phyloP scores from a whole-genome alignment of 2,329 filamentous ascomycete genomes.

The Hymenoscyphus scutula region DNA sequence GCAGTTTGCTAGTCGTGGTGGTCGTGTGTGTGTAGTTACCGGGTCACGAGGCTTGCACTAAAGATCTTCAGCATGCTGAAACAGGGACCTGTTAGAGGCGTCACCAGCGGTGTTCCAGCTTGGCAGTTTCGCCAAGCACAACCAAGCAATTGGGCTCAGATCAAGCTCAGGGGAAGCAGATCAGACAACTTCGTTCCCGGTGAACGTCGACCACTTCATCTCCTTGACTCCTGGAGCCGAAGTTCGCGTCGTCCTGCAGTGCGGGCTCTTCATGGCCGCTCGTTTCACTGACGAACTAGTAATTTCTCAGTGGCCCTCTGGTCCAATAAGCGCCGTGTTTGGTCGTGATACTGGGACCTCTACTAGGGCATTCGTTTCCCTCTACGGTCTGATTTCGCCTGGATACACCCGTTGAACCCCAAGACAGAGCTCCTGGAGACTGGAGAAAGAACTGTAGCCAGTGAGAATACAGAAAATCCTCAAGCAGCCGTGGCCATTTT shows the following conservation, averaged over 20 bases:
- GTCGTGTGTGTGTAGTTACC: not conserved
- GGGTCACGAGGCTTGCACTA: no score
- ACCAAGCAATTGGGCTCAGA: slow-evolving; percentile 1
- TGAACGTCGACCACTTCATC: not conserved
- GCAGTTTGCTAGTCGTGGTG: not conserved
- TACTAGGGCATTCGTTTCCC: no score
- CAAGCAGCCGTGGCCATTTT: not conserved
- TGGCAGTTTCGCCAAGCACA: not conserved
- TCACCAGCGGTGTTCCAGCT: slow-evolving; percentile 6
- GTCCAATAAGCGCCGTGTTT: no score
- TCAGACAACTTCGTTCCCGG: not conserved
- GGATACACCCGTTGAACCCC: no score
- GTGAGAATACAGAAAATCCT: not conserved
- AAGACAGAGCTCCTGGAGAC: no score
- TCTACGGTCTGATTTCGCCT: no score
- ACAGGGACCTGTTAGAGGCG: slow-evolving; percentile 6
- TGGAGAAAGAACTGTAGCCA: not conserved
- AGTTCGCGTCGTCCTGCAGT: no score
- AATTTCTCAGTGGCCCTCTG: no score
- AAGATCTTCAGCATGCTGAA: not conserved
- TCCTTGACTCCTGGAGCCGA: not conserved
- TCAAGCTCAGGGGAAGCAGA: not conserved
- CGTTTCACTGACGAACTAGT: no score
- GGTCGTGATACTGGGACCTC: no score
- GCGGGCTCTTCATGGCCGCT: no score